A percentile compares a stretch with the other conserved stretches of the same genome.
Conservation (phyloP, 441 rosid genomes). For the Erodium trifolium region DNA sequence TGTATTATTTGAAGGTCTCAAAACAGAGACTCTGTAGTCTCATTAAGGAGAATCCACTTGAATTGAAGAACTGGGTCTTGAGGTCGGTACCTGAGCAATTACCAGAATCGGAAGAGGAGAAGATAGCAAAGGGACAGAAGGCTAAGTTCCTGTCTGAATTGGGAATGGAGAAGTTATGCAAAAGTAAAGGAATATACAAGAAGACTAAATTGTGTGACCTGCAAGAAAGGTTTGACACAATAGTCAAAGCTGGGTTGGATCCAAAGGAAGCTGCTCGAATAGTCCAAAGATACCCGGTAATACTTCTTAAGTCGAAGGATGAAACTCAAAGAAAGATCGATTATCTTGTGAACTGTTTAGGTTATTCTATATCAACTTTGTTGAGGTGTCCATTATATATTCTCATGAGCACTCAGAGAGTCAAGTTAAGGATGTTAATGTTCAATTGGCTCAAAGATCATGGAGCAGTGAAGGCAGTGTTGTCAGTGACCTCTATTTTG, state of each 20-base stretch:
- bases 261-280: constrained; percentile 39
- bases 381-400: constrained; percentile 50
- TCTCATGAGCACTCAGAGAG: constrained; percentile 33
- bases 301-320: constrained; percentile 43
- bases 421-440: constrained; percentile 53
- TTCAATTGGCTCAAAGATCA: constrained; percentile 52
- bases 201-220: background rate
- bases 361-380: constrained; percentile 42
- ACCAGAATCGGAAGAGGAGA: constrained; percentile 28
- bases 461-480: constrained; percentile 18
- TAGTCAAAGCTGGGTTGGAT: background rate
- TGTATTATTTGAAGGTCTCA: constrained; percentile 44
- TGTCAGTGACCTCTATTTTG: constrained; percentile 19
- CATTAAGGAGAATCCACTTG: constrained; percentile 57
- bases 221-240: constrained; percentile 3
- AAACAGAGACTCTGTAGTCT: constrained; percentile 45
- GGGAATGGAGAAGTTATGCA: background rate
- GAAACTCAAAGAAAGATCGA: constrained; percentile 46
- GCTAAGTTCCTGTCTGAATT: background rate
- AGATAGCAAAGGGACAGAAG: background rate
- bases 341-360: constrained; percentile 40
- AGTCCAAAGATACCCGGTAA: constrained; percentile 45
- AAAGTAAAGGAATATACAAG: background rate
- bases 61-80: constrained; percentile 46
- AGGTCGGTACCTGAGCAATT: constrained; percentile 35